Percentiles rank a stretch among this genome's conserved stretches.
Evolutionary conservation across 805 yeast species (phyloP).

Genomic region (Starmera dryadoides): DNA sequence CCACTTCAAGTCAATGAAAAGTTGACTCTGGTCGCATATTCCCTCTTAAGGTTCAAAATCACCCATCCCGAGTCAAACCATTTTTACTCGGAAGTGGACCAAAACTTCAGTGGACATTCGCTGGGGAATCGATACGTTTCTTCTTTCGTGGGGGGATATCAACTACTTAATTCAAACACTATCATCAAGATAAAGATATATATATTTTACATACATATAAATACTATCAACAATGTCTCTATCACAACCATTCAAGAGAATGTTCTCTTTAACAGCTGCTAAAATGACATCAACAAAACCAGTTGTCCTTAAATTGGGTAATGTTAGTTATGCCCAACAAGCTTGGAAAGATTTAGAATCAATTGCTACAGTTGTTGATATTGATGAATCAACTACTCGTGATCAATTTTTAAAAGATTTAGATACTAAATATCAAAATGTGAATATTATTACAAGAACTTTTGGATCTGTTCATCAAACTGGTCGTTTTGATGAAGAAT

Average conservation of each 20-base stretch:
- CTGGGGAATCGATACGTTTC: too few relatives aligned
- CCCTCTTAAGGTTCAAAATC: too few relatives aligned
- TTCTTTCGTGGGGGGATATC: too few relatives aligned
- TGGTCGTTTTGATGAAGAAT: conserved; percentile 60
- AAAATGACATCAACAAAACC: conserved; percentile 28
- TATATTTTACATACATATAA: too few relatives aligned
- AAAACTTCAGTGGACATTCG: too few relatives aligned
- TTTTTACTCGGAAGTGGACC: too few relatives aligned
- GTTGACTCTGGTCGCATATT: too few relatives aligned
- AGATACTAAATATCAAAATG: conserved; percentile 22
- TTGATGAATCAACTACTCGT: conserved; percentile 33
- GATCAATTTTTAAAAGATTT: conserved; percentile 28
- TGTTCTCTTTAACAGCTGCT: conserved; percentile 1
- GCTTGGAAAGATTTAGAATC: conserved; percentile 56
- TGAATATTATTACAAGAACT: conserved; percentile 41
- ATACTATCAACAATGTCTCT: too few relatives aligned
- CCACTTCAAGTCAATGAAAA: too few relatives aligned
- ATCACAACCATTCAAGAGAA: conserved; percentile 1
- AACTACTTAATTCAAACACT: too few relatives aligned
- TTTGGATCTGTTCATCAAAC: conserved; percentile 43
- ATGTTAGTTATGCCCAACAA: conserved; percentile 48
- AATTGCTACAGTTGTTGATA: conserved; percentile 37
- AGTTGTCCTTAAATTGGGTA: conserved; percentile 60
- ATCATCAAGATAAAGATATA: too few relatives aligned
- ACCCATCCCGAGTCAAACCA: too few relatives aligned